Evolutionary conservation across 2,329 filamentous ascomycete species (phyloP).

Genomic region (Westerdykella ornata): DNA sequence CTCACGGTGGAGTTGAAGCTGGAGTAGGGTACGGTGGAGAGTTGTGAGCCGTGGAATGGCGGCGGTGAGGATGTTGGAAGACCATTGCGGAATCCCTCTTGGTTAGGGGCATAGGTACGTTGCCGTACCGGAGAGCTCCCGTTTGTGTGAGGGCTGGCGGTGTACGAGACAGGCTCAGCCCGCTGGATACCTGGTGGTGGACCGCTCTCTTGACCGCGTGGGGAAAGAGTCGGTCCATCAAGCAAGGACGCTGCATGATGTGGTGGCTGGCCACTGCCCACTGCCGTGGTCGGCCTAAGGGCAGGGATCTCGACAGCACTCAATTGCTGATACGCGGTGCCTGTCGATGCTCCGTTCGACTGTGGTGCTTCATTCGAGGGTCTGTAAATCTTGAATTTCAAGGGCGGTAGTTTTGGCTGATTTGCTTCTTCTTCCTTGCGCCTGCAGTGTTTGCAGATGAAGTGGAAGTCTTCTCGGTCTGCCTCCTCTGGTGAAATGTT

Average conservation of each 20-base stretch:
- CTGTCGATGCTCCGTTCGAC: slow-evolving; percentile 14
- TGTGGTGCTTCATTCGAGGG: slow-evolving; percentile 33
- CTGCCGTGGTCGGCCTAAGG: slow-evolving; percentile 1
- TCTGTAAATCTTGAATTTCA: slow-evolving; percentile 53
- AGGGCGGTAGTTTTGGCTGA: slow-evolving; percentile 55
- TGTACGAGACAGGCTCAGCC: slow-evolving; percentile 18
- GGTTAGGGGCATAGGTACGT: slow-evolving; percentile 18
- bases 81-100: slow-evolving; percentile 17
- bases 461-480: slow-evolving; percentile 79
- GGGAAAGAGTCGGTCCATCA: slow-evolving; percentile 41
- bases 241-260: slow-evolving; percentile 28
- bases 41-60: slow-evolving; percentile 22
- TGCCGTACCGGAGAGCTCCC: slow-evolving; percentile 20
- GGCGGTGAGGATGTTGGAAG: slow-evolving; percentile 31
- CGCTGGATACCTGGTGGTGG: slow-evolving; percentile 36
- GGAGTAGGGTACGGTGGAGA: slow-evolving; percentile 6
- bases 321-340: slow-evolving; percentile 8
- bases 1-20: neutral
- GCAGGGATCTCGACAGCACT: slow-evolving; percentile 20
- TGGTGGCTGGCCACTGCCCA: slow-evolving; percentile 8
- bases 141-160: slow-evolving; percentile 16
- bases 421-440: slow-evolving; percentile 58
- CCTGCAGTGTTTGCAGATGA: slow-evolving; percentile 73
- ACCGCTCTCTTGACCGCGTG: slow-evolving; percentile 40
- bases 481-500: slow-evolving; percentile 72